phyloP scores from a whole-genome alignment of 2,329 filamentous ascomycete genomes.

The Scytalidium sp. region DNA sequence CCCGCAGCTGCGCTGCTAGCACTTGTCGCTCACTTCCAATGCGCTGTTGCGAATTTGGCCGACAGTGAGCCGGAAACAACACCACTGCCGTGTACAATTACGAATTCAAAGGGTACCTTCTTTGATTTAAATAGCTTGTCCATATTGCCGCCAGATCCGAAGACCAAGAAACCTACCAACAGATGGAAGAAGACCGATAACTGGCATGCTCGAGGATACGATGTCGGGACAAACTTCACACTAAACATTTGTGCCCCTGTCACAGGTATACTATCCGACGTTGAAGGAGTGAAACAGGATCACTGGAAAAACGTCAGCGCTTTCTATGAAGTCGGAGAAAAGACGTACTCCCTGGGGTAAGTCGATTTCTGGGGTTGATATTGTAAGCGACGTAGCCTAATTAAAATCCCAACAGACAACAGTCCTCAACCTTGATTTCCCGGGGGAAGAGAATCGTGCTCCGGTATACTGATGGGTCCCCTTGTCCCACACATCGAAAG shows the following conservation, averaged over 20 bases:
- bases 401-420: slow-evolving; percentile 8
- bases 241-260: slow-evolving; percentile 78
- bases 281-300: slow-evolving; percentile 60
- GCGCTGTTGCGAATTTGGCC: slow-evolving; percentile 17
- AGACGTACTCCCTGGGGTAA: slow-evolving; percentile 73
- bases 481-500: slow-evolving; percentile 54
- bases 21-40: slow-evolving; percentile 19
- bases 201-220: slow-evolving; percentile 67
- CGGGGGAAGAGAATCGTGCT: slow-evolving; percentile 73
- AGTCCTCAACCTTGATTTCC: slow-evolving; percentile 41
- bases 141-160: slow-evolving; percentile 19
- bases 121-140: slow-evolving; percentile 29
- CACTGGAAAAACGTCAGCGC: slow-evolving; percentile 74
- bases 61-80: slow-evolving; percentile 21
- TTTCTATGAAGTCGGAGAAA: slow-evolving; percentile 65
- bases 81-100: slow-evolving; percentile 27
- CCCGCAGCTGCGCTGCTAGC: slow-evolving; percentile 21
- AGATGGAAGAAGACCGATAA: slow-evolving; percentile 49
- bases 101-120: slow-evolving; percentile 25
- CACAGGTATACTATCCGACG: slow-evolving; percentile 60
- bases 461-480: slow-evolving; percentile 75
- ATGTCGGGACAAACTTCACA: slow-evolving; percentile 73
- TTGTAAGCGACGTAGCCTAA: not conserved
- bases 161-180: slow-evolving; percentile 43
- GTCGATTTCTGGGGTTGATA: slow-evolving; percentile 26